Evolutionary conservation across 2,329 filamentous ascomycete species (phyloP).

Genomic region (Ophiostoma perfectum): DNA sequence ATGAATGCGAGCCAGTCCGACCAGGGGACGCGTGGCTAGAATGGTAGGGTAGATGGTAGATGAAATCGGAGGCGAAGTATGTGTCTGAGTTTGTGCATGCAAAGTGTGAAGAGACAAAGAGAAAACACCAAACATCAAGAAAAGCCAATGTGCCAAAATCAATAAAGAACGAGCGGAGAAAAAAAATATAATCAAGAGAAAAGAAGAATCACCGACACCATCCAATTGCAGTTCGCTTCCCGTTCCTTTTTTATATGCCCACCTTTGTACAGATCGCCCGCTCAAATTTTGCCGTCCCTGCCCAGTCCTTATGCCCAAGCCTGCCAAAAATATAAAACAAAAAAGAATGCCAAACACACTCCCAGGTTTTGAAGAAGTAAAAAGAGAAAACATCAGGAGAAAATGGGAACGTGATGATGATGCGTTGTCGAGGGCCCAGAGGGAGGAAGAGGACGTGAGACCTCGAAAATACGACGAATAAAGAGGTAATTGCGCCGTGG

Average conservation of each 20-base stretch:
- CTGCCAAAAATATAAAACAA: constrained; percentile 24
- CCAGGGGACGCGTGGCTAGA: too few species aligned
- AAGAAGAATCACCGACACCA: constrained; percentile 27
- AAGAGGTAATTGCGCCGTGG: not conserved
- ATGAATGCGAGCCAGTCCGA: too few species aligned
- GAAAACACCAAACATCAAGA: not conserved
- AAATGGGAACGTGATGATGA: constrained; percentile 15
- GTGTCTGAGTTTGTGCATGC: too few species aligned
- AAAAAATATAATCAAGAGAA: constrained; percentile 24
- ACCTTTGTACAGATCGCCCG: constrained; percentile 23
- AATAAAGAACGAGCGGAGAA: constrained; percentile 18
- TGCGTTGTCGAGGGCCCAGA: constrained; percentile 2
- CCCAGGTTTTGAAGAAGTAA: constrained; percentile 3
- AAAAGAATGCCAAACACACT: constrained; percentile 17
- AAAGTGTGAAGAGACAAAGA: not conserved
- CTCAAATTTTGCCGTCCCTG: constrained; percentile 27
- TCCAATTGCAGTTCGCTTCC: constrained; percentile 26
- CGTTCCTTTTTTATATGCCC: constrained; percentile 25
- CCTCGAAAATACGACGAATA: constrained; percentile 15
- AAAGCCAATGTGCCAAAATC: not conserved
- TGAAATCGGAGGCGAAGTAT: too few species aligned
- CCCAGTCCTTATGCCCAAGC: constrained; percentile 25
- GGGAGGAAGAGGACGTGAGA: constrained; percentile 1
- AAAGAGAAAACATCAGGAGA: constrained; percentile 15
- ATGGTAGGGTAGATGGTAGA: too few species aligned